These are phyloP conservation scores for Tetracentron sinense DNA, from an alignment of 164 flowering plant species.

Conservation along the genomic window DNA sequence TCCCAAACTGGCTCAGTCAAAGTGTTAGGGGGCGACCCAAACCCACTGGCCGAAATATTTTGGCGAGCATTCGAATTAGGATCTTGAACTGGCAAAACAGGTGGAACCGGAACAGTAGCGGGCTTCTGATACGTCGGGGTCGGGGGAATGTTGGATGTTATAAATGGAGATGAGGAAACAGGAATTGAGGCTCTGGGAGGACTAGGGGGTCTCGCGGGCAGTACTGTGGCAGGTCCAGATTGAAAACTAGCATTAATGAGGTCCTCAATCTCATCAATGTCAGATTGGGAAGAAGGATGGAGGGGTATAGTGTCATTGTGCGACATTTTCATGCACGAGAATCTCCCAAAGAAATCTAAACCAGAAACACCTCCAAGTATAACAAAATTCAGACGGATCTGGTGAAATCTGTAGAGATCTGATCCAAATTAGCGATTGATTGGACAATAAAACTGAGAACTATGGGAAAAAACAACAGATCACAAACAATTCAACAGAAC, in stretches of 20 bases:
- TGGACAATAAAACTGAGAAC: too few relatives aligned
- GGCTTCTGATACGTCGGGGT: constrained; percentile 26
- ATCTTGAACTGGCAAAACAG: constrained; percentile 17
- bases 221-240: constrained; percentile 57
- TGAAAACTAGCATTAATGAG: constrained; percentile 73
- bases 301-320: constrained; percentile 75
- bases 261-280: constrained; percentile 96
- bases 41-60: constrained; percentile 37
- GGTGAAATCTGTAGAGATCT: constrained; percentile 4
- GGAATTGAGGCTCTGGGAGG: constrained; percentile 84
- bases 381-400: constrained; percentile 5
- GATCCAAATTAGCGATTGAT: constrained; percentile 1
- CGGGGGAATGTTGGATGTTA: constrained; percentile 59
- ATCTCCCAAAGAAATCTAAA: neutral
- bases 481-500: too few relatives aligned
- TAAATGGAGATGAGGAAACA: constrained; percentile 70
- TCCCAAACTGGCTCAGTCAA: constrained; percentile 96
- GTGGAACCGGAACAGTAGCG: constrained; percentile 20
- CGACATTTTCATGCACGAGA: constrained; percentile 37
- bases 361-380: neutral
- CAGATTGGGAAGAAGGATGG: constrained; percentile 85
- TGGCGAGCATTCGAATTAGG: constrained; percentile 16
- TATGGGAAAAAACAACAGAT: too few relatives aligned
- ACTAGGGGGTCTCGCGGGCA: constrained; percentile 72
- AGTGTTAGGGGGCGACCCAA: constrained; percentile 77